Conservation (phyloP, 2,329 filamentous ascomycete genomes). For the Chlorencoelia australis region DNA sequence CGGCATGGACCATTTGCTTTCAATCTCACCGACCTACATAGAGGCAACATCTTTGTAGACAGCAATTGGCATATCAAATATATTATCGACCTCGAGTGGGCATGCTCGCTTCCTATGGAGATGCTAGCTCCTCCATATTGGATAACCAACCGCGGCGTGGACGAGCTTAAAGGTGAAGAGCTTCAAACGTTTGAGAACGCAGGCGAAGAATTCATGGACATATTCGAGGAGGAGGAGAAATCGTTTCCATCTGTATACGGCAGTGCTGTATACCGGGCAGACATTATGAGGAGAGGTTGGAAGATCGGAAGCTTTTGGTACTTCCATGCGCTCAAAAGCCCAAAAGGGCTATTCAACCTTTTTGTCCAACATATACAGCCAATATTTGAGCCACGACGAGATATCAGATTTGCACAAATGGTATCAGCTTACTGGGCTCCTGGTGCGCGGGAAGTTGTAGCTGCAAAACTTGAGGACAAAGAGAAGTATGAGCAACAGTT, state of each 20-base stretch:
- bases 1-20: constrained; percentile 27
- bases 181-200: constrained; percentile 11
- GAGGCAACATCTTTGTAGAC: constrained; percentile 32
- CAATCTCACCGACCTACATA: constrained; percentile 30
- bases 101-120: constrained; percentile 24
- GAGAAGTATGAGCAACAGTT: constrained; percentile 8
- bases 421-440: constrained; percentile 12
- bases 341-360: constrained; percentile 17
- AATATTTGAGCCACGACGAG: constrained; percentile 9
- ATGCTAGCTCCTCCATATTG: constrained; percentile 25
- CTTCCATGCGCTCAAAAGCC: constrained; percentile 17
- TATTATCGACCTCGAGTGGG: constrained; percentile 29
- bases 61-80: constrained; percentile 26
- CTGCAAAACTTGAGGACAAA: constrained; percentile 7
- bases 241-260: constrained; percentile 5
- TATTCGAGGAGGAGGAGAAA: constrained; percentile 17
- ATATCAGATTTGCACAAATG: constrained; percentile 6
- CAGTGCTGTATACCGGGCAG: constrained; percentile 9
- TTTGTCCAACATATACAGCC: constrained; percentile 19
- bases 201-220: constrained; percentile 15
- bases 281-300: constrained; percentile 17
- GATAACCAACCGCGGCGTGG: constrained; percentile 18
- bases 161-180: constrained; percentile 13
- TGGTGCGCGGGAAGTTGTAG: constrained; percentile 5
- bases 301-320: constrained; percentile 21